Conservation (phyloP, 768 basidiomycete species). For the Tulasnella sp. region DNA sequence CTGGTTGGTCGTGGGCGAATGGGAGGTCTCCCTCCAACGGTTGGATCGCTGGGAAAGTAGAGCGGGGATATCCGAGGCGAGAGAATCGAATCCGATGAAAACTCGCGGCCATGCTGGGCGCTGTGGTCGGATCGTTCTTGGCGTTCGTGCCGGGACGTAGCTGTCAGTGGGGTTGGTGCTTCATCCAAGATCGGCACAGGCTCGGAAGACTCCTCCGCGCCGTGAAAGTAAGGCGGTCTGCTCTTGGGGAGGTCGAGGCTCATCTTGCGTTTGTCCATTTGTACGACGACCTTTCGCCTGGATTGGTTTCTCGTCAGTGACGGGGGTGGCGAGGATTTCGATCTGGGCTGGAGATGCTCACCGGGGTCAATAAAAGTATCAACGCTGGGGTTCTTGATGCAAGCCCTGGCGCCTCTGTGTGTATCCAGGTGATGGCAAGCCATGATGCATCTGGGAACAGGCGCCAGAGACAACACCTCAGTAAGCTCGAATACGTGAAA, state of each 20-base stretch:
- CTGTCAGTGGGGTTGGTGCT: neutral
- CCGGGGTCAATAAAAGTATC: neutral
- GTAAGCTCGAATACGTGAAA: too few species aligned
- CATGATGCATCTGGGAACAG: neutral
- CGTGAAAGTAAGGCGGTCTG: neutral
- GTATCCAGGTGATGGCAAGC: neutral
- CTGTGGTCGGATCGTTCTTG: conserved; percentile 4
- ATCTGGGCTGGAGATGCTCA: neutral
- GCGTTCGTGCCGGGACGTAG: neutral
- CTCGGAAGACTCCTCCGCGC: neutral
- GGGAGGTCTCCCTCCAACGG: neutral
- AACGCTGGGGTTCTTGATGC: neutral
- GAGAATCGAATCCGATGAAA: neutral
- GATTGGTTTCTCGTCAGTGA: neutral
- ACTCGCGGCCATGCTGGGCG: neutral
- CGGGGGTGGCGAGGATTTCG: neutral
- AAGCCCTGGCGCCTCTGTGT: neutral
- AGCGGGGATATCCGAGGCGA: neutral
- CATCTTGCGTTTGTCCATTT: neutral
- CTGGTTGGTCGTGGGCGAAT: neutral
- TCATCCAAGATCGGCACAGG: neutral
- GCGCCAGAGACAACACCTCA: neutral
- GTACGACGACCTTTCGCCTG: neutral
- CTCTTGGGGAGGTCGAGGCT: neutral
- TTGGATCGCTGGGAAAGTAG: neutral